Conservation (phyloP, 139 green algal genomes). For the Volvox africanus region DNA sequence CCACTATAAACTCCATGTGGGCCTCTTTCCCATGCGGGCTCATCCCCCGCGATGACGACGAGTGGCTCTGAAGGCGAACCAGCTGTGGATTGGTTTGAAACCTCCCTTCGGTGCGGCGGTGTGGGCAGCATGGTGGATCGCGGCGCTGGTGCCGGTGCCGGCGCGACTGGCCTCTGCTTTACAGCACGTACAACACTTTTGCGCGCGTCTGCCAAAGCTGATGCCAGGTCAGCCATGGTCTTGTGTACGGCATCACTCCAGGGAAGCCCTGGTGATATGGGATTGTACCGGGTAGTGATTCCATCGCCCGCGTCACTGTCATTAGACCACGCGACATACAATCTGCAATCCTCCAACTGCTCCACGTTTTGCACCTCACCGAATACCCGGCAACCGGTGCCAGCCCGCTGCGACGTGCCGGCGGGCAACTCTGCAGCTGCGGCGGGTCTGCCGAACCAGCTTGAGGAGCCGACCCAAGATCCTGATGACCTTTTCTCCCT, state of each 20-base stretch:
- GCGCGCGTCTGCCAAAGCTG: neutral
- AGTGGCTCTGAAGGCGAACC: too few relatives aligned
- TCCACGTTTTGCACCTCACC: neutral
- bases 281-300: neutral
- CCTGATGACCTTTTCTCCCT: too few relatives aligned
- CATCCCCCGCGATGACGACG: too few relatives aligned
- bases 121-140: too few relatives aligned
- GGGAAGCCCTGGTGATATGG: neutral
- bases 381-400: neutral
- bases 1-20: too few relatives aligned
- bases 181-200: neutral
- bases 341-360: neutral
- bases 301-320: neutral
- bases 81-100: too few relatives aligned
- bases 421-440: neutral
- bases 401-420: neutral
- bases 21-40: too few relatives aligned
- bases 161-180: neutral
- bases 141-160: neutral
- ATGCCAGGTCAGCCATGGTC: neutral
- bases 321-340: neutral
- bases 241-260: neutral
- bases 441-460: constrained; percentile 5
- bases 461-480: neutral
- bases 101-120: too few relatives aligned